These are phyloP conservation scores for Blastomyces gilchristii DNA, from an alignment of 2,329 filamentous ascomycete genomes.

Conservation along the genomic window DNA sequence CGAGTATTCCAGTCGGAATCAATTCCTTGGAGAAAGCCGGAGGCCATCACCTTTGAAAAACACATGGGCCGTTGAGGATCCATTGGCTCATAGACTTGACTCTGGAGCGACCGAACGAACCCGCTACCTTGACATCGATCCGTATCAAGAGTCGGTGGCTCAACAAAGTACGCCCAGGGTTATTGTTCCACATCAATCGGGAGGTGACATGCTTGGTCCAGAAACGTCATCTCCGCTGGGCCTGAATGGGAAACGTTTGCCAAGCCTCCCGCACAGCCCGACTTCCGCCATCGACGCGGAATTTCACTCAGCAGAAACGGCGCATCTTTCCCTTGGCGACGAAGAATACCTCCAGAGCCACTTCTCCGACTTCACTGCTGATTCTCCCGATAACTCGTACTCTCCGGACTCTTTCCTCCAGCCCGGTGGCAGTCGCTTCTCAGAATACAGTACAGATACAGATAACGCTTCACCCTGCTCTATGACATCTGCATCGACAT, in stretches of 20 bases:
- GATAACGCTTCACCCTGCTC: conserved; percentile 29
- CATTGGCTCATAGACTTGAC: background rate
- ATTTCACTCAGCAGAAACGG: conserved; percentile 28
- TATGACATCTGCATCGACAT: conserved; percentile 27
- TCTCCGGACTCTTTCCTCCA: conserved; percentile 19
- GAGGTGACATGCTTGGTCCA: background rate
- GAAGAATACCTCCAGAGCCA: conserved; percentile 25
- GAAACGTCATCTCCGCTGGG: conserved; percentile 22
- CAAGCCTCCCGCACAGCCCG: conserved; percentile 38
- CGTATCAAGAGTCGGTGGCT: conserved; percentile 1
- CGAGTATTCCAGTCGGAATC: background rate
- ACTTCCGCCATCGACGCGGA: conserved; percentile 37
- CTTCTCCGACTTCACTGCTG: conserved; percentile 33
- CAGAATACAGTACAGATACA: conserved; percentile 33
- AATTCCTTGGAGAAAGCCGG: background rate
- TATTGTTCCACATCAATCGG: background rate
- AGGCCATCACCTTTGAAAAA: background rate
- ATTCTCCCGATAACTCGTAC: conserved; percentile 19
- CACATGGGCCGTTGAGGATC: background rate
- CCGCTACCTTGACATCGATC: background rate
- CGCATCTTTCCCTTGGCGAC: conserved; percentile 18
- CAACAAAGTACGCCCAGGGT: background rate
- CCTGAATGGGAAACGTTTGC: conserved; percentile 32
- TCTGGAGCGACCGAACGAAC: background rate
- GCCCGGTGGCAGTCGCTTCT: conserved; percentile 30